Conservation (phyloP, 164 flowering plant species). For the Sextonia rubra region DNA sequence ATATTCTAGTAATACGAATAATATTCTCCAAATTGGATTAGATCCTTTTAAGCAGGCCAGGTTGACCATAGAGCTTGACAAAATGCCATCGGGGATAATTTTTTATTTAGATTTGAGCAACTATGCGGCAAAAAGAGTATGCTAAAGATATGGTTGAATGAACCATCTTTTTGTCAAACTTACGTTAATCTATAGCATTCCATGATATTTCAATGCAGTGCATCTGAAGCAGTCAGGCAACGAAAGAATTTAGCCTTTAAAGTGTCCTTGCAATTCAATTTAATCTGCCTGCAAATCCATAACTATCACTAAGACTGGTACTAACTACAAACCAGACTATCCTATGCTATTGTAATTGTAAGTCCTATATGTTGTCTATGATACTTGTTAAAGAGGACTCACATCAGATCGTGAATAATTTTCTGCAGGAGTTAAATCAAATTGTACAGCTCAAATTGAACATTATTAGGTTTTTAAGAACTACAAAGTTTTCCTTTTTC, state of each 20-base stretch:
- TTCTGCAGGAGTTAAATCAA: background rate
- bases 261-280: background rate
- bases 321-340: background rate
- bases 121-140: background rate
- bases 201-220: slow-evolving; percentile 1
- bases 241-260: background rate
- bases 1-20: background rate
- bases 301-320: background rate
- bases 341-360: too few relatives aligned
- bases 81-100: background rate
- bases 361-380: background rate
- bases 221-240: background rate
- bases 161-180: background rate
- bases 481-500: background rate
- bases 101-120: too few relatives aligned
- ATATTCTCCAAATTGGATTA: background rate
- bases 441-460: background rate
- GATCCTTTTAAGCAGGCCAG: background rate
- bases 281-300: background rate
- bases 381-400: background rate
- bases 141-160: background rate
- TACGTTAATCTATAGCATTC: background rate
- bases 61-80: background rate
- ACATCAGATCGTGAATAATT: background rate
- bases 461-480: background rate